phyloP scores from a whole-genome alignment of 768 basidiomycete genomes.

The Leucosporidium scottii region DNA sequence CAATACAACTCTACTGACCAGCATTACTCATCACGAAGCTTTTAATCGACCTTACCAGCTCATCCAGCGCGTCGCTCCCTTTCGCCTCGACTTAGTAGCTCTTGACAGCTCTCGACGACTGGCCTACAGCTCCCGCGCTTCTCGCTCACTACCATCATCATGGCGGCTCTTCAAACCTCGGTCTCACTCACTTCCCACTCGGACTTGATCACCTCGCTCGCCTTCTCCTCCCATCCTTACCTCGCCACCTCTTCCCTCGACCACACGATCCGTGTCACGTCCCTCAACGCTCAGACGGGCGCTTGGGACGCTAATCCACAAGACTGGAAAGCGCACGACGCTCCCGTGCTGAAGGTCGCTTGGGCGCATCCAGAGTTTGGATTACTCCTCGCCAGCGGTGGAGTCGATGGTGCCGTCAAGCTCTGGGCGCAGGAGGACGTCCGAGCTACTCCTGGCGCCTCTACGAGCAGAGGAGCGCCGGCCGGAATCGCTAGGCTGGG shows the following conservation, averaged over 20 bases:
- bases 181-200: not conserved
- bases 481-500: slow-evolving; percentile 25
- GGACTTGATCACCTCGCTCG: slow-evolving; percentile 32
- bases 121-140: no score
- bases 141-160: no score
- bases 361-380: slow-evolving; percentile 96
- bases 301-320: slow-evolving; percentile 10
- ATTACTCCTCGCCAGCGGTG: slow-evolving; percentile 72
- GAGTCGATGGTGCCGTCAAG: slow-evolving; percentile 85
- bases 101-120: no score
- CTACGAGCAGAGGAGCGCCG: slow-evolving; percentile 30
- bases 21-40: no score
- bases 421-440: slow-evolving; percentile 66
- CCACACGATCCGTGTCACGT: slow-evolving; percentile 28
- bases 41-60: no score
- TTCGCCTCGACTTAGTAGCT: no score
- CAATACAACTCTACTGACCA: no score
- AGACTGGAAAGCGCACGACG: slow-evolving; percentile 75
- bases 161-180: not conserved
- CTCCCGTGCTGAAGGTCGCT: slow-evolving; percentile 68
- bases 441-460: not conserved
- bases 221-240: slow-evolving; percentile 28
- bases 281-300: not conserved
- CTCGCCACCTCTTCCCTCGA: slow-evolving; percentile 36
- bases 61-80: no score